Conservation (phyloP, 2,329 filamentous ascomycete species). For the Pseudofabraea citricarpa region DNA sequence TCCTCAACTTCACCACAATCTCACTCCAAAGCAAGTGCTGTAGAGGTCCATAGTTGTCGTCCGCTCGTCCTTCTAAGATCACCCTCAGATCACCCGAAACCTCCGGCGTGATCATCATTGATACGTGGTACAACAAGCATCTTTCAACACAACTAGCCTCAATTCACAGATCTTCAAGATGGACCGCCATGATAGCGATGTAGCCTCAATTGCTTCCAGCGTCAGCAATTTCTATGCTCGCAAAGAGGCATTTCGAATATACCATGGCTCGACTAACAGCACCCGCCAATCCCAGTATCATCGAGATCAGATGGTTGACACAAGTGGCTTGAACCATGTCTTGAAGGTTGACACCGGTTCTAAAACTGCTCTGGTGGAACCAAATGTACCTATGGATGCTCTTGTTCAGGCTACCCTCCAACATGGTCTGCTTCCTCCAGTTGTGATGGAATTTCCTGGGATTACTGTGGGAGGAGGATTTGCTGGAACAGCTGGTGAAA, state of each 20-base stretch:
- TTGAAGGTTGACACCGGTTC: constrained; percentile 35
- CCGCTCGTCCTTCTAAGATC: neutral
- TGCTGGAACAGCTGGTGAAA: constrained; percentile 61
- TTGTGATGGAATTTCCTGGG: constrained; percentile 67
- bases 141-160: neutral
- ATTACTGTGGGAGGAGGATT: constrained; percentile 66
- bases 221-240: constrained; percentile 15
- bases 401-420: constrained; percentile 51
- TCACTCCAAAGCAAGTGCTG: too few relatives aligned
- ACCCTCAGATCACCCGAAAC: too few relatives aligned
- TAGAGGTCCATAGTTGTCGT: too few relatives aligned
- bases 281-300: constrained; percentile 33
- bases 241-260: constrained; percentile 40
- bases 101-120: too few relatives aligned
- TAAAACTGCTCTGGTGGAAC: constrained; percentile 51
- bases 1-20: too few relatives aligned
- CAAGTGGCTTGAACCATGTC: constrained; percentile 40
- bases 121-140: too few relatives aligned
- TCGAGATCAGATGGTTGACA: constrained; percentile 32
- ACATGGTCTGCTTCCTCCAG: constrained; percentile 51
- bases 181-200: constrained; percentile 17
- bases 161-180: constrained; percentile 10
- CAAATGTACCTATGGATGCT: constrained; percentile 63
- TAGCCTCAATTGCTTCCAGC: constrained; percentile 12
- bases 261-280: constrained; percentile 51